Evolutionary conservation across 495 filamentous ascomycete genomes (phyloP), one percentile per base, ranked within the genome.

Genomic region (Schizothecium vesticola): DNA sequence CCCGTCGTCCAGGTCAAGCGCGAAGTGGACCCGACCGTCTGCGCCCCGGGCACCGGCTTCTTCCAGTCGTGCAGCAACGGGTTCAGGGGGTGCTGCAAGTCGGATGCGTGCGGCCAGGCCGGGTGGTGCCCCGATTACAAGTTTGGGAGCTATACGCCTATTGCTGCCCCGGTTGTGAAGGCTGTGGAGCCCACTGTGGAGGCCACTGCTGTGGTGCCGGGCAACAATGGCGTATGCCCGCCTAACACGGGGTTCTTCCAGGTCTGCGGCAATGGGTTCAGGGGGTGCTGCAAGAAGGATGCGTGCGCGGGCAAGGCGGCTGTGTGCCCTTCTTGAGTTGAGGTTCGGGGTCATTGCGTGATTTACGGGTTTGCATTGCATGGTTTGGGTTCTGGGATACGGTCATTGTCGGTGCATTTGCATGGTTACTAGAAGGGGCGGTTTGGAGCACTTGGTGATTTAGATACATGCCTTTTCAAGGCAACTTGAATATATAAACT

Each of bases 281-380:
- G 56, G 51, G 63, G 63, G 11, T 65, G 63, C 63, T 65, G 63
- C 63, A 58, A 65, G 63, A 65, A 56, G 51, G 63, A 65, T 58
- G 63, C 63, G 0, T 65, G 63, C 63, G 16, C 63, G 0, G 43
- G 43, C 0, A 51, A 51, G 43, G 43, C 43, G 16, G 43, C 43
- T 8, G 43, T 51, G 1, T 51, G 43, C 43, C 43, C 43, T 51
- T 5, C 43, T 51, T 51, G 7, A 51, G 19, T 13, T 13, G 12
- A 13, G 3, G 12, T 36, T 16, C 1, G 3, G 33, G 36, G 36
- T 51, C 2, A n/a, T 7, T 51, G 36, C 11, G n/a, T 51, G 5
- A 2, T 16, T 8, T 2, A n/a, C 16, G 36, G 36, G 36, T n/a
- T 51, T 51, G 43, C 43, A n/a, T 51, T 2, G 16, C 43, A 51